phyloP scores from a whole-genome alignment of 345 rosid genomes.

The Arabis alpina region DNA sequence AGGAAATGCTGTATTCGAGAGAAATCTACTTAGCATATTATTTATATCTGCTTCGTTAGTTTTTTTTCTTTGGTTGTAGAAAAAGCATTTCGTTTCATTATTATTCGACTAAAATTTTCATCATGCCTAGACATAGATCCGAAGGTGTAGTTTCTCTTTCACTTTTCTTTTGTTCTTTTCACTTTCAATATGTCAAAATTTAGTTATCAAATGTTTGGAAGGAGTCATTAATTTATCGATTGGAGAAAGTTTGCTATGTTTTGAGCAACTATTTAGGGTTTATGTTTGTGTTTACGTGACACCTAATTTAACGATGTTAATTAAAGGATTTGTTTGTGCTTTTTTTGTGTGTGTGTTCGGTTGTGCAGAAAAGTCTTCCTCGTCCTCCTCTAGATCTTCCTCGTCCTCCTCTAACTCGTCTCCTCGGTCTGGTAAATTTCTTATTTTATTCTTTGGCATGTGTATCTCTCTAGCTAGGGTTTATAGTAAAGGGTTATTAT shows the following conservation, averaged over 20 bases:
- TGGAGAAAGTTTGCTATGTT: neutral
- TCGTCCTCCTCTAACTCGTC: neutral
- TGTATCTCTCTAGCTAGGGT: no score
- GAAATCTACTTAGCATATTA: neutral
- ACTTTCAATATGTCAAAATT: neutral
- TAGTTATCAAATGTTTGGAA: no score
- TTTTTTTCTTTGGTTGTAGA: neutral
- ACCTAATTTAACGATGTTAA: neutral
- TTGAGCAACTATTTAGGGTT: constrained; percentile 2
- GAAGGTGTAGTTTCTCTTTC: neutral
- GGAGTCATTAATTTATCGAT: no score
- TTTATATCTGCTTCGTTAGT: neutral
- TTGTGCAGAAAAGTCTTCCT: constrained; percentile 17
- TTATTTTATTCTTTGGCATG: neutral
- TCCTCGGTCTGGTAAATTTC: constrained; percentile 1
- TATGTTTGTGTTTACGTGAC: neutral
- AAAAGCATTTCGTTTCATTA: neutral
- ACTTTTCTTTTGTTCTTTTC: neutral
- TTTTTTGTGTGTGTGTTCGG: neutral
- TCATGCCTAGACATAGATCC: constrained; percentile 20
- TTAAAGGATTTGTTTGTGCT: neutral
- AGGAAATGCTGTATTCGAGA: neutral
- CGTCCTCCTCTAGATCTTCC: no score
- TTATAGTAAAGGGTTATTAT: neutral
- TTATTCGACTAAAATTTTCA: neutral